phyloP scores from a whole-genome alignment of 164 flowering plant genomes.

The Nymphaea thermarum region DNA sequence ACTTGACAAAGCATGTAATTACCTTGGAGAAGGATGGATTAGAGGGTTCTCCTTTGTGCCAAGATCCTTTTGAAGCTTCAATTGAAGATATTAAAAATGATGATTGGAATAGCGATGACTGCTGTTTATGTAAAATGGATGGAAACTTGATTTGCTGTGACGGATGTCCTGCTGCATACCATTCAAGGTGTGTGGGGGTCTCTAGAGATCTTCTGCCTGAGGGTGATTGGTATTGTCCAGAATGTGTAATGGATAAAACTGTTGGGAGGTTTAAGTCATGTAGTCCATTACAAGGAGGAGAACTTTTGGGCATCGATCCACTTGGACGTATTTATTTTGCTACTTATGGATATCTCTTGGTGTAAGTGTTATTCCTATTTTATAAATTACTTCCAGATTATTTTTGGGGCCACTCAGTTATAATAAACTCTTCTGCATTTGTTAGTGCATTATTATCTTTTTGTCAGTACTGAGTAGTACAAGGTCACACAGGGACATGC shows the following conservation, averaged over 20 bases:
- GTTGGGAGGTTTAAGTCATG: constrained; percentile 33
- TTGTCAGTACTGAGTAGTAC: too few species aligned
- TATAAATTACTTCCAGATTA: neutral
- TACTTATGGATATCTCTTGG: constrained; percentile 71
- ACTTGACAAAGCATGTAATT: neutral
- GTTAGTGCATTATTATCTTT: too few species aligned
- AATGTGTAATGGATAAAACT: constrained; percentile 47
- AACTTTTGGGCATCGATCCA: constrained; percentile 70
- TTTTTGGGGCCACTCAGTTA: too few species aligned
- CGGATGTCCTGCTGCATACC: constrained; percentile 99
- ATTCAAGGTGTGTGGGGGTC: constrained; percentile 84
- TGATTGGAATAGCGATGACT: constrained; percentile 91
- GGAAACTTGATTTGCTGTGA: constrained; percentile 94
- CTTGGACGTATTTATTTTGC: constrained; percentile 51
- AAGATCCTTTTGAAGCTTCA: constrained; percentile 27
- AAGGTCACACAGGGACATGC: too few species aligned
- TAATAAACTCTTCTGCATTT: too few species aligned
- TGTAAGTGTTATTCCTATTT: constrained; percentile 44
- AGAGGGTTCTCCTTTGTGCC: constrained; percentile 29
- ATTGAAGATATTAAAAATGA: neutral
- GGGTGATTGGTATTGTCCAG: constrained; percentile 97
- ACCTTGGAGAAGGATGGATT: constrained; percentile 17
- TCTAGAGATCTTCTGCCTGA: constrained; percentile 64
- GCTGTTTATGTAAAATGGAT: constrained; percentile 96
- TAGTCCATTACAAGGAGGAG: constrained; percentile 66